Evolutionary conservation across 345 rosid genomes (phyloP).

Genomic region (Rhodomyrtus tomentosa): DNA sequence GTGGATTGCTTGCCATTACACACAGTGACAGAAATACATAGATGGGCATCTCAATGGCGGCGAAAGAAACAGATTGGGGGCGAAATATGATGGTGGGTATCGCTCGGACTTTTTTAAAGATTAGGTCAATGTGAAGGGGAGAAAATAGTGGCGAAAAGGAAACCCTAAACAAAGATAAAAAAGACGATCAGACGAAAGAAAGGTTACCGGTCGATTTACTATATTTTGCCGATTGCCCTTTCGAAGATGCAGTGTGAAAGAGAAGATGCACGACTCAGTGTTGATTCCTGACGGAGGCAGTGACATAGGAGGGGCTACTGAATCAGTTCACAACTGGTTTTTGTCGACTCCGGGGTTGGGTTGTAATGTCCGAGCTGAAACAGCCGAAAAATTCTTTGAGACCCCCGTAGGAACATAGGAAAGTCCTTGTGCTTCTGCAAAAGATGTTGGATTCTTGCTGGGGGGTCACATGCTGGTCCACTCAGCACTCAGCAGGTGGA

Average conservation of each 20-base stretch:
- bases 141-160: background rate
- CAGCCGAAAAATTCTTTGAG: background rate
- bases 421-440: background rate
- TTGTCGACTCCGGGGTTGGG: background rate
- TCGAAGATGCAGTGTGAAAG: background rate
- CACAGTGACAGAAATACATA: background rate
- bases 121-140: conserved; percentile 1
- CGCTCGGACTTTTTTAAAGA: background rate
- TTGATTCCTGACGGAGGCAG: background rate
- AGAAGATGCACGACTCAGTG: background rate
- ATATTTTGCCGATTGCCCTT: background rate
- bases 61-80: background rate
- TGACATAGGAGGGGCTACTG: background rate
- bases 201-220: background rate
- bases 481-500: background rate
- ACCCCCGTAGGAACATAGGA: background rate
- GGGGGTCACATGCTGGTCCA: background rate
- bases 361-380: background rate
- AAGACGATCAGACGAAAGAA: background rate
- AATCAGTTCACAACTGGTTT: background rate
- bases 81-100: background rate
- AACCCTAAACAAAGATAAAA: background rate
- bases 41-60: background rate
- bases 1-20: background rate
- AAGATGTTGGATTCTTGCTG: background rate